Conservation (phyloP, 2,329 filamentous ascomycete genomes). For the Diplodia seriata region DNA sequence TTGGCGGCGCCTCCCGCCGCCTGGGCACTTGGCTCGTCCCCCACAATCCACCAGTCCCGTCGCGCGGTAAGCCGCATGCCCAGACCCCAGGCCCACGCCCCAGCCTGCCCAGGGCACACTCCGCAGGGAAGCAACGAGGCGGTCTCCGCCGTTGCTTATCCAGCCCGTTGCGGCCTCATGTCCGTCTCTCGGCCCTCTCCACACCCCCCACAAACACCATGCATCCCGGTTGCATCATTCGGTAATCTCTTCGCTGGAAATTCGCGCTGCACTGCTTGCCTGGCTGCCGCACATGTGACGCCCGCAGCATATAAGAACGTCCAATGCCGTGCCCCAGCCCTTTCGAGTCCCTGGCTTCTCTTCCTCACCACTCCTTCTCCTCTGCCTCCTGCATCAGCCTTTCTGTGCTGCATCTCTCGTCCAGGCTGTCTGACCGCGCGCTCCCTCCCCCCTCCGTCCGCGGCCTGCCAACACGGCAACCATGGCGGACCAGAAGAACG, state of each 20-base stretch:
- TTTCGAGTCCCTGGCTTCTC: neutral
- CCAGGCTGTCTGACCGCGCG: conserved; percentile 3
- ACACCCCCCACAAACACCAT: conserved; percentile 26
- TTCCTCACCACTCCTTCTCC: neutral
- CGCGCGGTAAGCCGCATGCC: neutral
- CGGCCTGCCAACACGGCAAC: neutral
- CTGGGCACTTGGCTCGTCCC: conserved; percentile 17
- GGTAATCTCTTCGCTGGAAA: conserved; percentile 16
- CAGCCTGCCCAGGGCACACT: conserved; percentile 25
- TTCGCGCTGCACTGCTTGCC: conserved; percentile 28
- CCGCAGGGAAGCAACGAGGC: conserved; percentile 24
- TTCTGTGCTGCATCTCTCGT: neutral
- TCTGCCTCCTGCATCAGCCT: neutral
- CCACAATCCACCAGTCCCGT: conserved; percentile 17
- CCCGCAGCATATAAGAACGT: neutral
- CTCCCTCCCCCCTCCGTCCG: neutral
- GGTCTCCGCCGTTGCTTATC: conserved; percentile 25
- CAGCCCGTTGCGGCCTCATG: conserved; percentile 17
- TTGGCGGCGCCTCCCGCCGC: conserved; percentile 23
- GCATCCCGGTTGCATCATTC: conserved; percentile 20
- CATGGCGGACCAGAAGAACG: conserved; percentile 21
- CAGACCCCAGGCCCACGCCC: conserved; percentile 20
- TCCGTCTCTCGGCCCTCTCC: conserved; percentile 24
- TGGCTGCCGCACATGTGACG: conserved; percentile 7
- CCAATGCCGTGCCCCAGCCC: neutral